Conservation (phyloP, 1,284 basidiomycete genomes). For the Caloboletus inedulis region DNA sequence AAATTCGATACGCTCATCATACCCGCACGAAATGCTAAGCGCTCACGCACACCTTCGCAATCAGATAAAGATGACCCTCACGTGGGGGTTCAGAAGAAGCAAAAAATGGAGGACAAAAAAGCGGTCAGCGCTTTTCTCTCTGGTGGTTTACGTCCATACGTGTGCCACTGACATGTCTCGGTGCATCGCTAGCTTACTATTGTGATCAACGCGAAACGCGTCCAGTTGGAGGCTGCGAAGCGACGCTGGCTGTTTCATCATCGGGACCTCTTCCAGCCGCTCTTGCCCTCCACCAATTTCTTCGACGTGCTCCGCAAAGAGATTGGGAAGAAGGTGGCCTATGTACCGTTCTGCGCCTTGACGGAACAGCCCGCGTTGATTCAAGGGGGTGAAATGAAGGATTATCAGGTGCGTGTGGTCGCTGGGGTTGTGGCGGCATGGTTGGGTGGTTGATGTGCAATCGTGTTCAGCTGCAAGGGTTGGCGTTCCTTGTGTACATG, state of each 20-base stretch:
- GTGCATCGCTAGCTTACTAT: constrained; percentile 35
- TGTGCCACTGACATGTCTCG: background rate
- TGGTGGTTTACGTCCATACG: background rate
- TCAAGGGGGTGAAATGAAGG: constrained; percentile 51
- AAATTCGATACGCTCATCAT: constrained; percentile 10
- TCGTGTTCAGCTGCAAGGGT: constrained; percentile 42
- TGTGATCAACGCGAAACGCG: constrained; percentile 34
- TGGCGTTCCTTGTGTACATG: constrained; percentile 55
- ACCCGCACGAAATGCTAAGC: constrained; percentile 20
- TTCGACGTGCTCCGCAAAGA: constrained; percentile 31
- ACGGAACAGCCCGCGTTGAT: constrained; percentile 46
- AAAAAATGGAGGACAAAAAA: constrained; percentile 38
- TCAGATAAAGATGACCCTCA: background rate
- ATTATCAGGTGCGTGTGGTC: constrained; percentile 47
- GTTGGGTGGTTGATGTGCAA: constrained; percentile 2
- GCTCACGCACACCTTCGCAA: constrained; percentile 14
- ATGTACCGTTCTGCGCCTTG: constrained; percentile 39
- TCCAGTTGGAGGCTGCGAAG: constrained; percentile 36
- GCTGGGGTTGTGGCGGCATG: background rate
- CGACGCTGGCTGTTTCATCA: constrained; percentile 42
- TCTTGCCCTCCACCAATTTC: constrained; percentile 39
- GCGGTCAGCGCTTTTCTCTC: constrained; percentile 30
- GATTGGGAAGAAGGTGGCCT: constrained; percentile 22
- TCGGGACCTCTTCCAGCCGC: constrained; percentile 38
- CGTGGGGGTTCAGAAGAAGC: constrained; percentile 29